Base-by-base conservation (phyloP, 1,284 basidiomycete species). In the Trichosporon sp. region DNA sequence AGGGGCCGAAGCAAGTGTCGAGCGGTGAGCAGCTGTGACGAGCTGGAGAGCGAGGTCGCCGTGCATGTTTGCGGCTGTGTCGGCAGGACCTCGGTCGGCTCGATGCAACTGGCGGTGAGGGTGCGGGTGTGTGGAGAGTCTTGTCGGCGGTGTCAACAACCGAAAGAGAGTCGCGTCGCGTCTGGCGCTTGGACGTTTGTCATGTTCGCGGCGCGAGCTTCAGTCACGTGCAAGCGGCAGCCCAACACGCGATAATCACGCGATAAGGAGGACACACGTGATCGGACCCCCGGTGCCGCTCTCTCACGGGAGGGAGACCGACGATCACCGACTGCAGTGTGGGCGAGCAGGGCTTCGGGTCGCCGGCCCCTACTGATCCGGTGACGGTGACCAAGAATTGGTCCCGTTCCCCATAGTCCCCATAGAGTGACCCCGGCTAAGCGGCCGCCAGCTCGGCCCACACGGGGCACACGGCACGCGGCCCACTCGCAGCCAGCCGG, bases 21-120 rank as follows among this genome's bases (percentile, higher is more conserved):
- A 92, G 27, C 94, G 87, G 34, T 91, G 89, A 3, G 93, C 91
- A 81, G 96, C 93, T 64, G 88, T 87, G 71, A 97, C 87, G 68
- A 99, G 90, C 81, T 93, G 90, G 4, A 92, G 91, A 7, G 91
- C 92, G 73, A 92, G 89, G 84, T 98, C 95, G 72, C 86, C 86
- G 76, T 87, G 86, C 87, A 88, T 87, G 12, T 65, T 70, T 72
- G 12, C 25, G 38, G 42, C 12, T 13, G 62, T 65, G 31, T 25
- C 42, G 63, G 13, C 42, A 18, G 32, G 27, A 18, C 27, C 18
- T 13, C 25, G 15, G 27, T 47, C 25, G 27, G 27, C 27, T 51
- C 23, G 35, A 12, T 32, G 44, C 2, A 12, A 25, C 2, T 31
- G 15, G 35, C 0, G 31, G 5, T 27, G 60, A 2, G 9, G n/a